Conservation (phyloP, 495 filamentous ascomycete species). For the Lasiosphaeria miniovina region DNA sequence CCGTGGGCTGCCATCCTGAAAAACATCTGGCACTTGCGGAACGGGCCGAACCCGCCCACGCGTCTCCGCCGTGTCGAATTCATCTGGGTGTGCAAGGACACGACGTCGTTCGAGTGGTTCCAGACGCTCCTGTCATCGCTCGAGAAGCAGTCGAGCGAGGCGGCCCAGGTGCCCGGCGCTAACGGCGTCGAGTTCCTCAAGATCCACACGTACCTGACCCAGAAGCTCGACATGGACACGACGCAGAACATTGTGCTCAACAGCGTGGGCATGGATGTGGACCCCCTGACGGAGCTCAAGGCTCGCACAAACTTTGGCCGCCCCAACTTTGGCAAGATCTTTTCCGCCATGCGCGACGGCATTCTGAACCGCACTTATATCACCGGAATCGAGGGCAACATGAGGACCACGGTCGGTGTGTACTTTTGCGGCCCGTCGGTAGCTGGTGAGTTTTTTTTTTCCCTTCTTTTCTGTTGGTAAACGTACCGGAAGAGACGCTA, state of each 20-base stretch:
- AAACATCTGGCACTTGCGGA: constrained; percentile 95
- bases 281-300: constrained; percentile 89
- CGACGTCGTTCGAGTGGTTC: constrained; percentile 97
- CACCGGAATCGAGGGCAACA: constrained; percentile 67
- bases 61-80: constrained; percentile 95
- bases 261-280: constrained; percentile 78
- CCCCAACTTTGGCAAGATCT: constrained; percentile 82
- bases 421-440: constrained; percentile 83
- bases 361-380: constrained; percentile 84
- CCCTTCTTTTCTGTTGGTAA: not conserved
- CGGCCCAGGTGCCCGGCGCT: constrained; percentile 59
- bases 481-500: constrained; percentile 18
- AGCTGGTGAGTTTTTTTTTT: constrained; percentile 41
- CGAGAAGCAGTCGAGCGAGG: constrained; percentile 76
- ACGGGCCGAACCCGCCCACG: constrained; percentile 76
- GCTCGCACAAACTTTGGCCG: constrained; percentile 92
- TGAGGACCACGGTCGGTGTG: constrained; percentile 84
- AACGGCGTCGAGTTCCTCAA: constrained; percentile 81
- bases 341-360: constrained; percentile 81
- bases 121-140: constrained; percentile 88
- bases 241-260: constrained; percentile 97
- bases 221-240: constrained; percentile 85
- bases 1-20: constrained; percentile 97
- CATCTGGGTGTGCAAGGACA: constrained; percentile 98
- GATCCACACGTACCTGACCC: constrained; percentile 97